Evolutionary conservation across 148 eudicot genomes (phyloP).

Genomic region (Arctostaphylos glauca): DNA sequence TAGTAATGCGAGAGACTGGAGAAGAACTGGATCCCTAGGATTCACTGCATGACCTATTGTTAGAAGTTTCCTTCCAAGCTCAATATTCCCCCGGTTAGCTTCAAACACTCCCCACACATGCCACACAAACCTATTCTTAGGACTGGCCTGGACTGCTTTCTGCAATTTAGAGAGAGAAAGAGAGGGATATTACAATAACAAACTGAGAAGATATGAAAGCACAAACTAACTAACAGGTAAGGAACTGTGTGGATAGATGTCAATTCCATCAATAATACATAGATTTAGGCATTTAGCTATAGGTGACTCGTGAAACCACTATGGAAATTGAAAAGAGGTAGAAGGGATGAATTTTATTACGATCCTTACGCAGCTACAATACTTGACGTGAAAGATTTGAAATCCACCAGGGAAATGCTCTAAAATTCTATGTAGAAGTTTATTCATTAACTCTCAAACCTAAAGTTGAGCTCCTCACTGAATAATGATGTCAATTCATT

Average conservation of each 20-base stretch:
- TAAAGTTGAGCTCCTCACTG: not conserved
- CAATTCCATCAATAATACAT: not conserved
- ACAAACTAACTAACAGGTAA: not conserved
- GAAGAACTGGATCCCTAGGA: conserved; percentile 95
- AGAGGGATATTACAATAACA: not conserved
- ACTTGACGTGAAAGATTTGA: not conserved
- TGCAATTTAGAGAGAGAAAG: conserved; percentile 26
- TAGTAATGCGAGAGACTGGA: conserved; percentile 82
- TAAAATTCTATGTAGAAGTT: not conserved
- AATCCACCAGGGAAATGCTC: not conserved
- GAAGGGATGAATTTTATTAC: not conserved
- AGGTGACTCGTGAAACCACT: not conserved
- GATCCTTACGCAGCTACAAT: not conserved
- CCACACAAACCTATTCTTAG: conserved; percentile 98
- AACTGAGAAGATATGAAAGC: not conserved
- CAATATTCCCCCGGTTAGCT: conserved; percentile 62
- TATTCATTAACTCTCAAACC: not conserved
- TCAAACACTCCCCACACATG: conserved; percentile 97
- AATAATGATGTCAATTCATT: not conserved
- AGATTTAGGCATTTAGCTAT: not conserved
- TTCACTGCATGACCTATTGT: conserved; percentile 87
- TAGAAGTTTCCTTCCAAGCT: conserved; percentile 66
- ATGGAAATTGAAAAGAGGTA: not conserved
- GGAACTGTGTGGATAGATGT: not conserved
- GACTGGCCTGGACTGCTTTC: conserved; percentile 94